Evolutionary conservation across 2,329 filamentous ascomycete genomes (phyloP), one percentile per base, ranked within the genome.

Genomic region (Cercospora zeina): DNA sequence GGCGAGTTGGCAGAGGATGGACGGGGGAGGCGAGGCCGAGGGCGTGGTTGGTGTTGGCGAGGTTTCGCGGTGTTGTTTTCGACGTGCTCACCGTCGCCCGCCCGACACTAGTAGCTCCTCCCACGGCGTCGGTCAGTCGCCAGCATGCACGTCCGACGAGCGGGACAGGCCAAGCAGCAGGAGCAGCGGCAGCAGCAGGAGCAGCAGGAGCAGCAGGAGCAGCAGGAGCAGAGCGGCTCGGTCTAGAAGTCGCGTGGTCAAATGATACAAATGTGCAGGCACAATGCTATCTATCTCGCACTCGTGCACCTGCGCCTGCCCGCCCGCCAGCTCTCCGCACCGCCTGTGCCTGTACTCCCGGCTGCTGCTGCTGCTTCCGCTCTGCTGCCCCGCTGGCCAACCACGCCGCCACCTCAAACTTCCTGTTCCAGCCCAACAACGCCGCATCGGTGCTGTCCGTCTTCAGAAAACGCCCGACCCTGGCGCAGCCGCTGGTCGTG

Each of bases 391-490:
- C 47, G 45, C 24, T 51, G 47, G 5, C 47, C 39, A 8, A 45
- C 6, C 3, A 1, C 3, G 47, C 14, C 13, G 21, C 10, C n/a
- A 14, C 6, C 24, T 27, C 24, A 21, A 51, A 30, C 24, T 30
- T 27, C 24, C 14, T 30, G 7, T 30, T n/a, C 24, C n/a, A 11
- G 47, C 30, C 24, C 27, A 30, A 8, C 30, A 11, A 51, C 47
- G 47, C 47, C 47, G 47, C 47, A 51, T 19, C 45, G 45, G 45
- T 50, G 21, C 45, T n/a, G 45, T 51, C 30, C 47, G 19, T 51
- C 47, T 51, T 51, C 47, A 33, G 30, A 51, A 51, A 51, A 51
- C 47, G 47, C 47, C 47, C 47, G 47, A 51, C 47, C 47, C 47
- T 51, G 47, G 47, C 47, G 24, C 24, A 16, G 47, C 10, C 47